Conservation (phyloP, 257 asterid genomes). For the Catharanthus roseus region DNA sequence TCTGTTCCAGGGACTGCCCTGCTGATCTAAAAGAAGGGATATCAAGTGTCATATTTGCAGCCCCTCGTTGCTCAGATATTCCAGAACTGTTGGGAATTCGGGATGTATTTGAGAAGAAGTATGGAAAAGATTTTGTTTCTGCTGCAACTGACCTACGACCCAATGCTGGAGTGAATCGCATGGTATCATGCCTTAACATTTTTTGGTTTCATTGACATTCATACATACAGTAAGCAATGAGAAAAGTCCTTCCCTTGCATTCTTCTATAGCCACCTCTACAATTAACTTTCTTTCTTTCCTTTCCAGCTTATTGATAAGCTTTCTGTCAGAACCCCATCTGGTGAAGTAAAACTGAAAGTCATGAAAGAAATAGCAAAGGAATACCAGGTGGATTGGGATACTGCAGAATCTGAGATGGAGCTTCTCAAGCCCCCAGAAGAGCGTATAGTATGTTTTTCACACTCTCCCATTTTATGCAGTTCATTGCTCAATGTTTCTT, state of each 20-base stretch:
- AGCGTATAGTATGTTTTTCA: conserved; percentile 48
- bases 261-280: neutral
- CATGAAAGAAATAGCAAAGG: conserved; percentile 90
- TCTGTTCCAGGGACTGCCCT: conserved; percentile 74
- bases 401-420: conserved; percentile 71
- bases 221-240: too few relatives aligned
- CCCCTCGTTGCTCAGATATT: conserved; percentile 92
- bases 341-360: conserved; percentile 83
- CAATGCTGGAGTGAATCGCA: conserved; percentile 86
- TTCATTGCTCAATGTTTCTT: neutral
- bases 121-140: conserved; percentile 91
- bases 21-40: conserved; percentile 95
- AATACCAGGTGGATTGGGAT: conserved; percentile 91
- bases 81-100: conserved; percentile 72
- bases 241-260: neutral
- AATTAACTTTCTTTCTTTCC: conserved; percentile 10
- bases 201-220: neutral
- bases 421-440: conserved; percentile 87
- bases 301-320: conserved; percentile 91
- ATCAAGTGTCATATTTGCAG: conserved; percentile 84
- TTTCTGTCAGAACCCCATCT: conserved; percentile 79
- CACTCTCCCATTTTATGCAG: neutral
- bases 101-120: conserved; percentile 73
- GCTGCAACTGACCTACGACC: conserved; percentile 93
- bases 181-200: conserved; percentile 31